Evolutionary conservation across 179 eudicot genomes (phyloP).

Genomic region (Beta corolliflora): DNA sequence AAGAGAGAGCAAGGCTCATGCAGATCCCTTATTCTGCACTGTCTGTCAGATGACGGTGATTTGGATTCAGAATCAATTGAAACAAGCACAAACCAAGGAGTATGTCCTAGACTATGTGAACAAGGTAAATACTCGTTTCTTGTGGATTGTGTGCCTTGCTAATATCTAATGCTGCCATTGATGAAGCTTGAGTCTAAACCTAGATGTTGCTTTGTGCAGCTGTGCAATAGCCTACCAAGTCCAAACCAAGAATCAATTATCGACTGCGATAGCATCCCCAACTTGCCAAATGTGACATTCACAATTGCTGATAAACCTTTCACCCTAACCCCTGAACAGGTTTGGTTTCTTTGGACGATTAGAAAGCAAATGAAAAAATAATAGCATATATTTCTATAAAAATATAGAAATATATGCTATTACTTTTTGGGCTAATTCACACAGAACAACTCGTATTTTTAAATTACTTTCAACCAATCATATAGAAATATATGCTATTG

Average conservation of each 20-base stretch:
- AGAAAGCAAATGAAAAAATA: neutral
- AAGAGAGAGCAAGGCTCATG: slow-evolving; percentile 40
- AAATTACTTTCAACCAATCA: too few relatives aligned
- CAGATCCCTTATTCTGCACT: slow-evolving; percentile 48
- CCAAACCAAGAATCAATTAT: slow-evolving; percentile 68
- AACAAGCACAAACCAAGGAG: slow-evolving; percentile 55
- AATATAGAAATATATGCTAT: neutral
- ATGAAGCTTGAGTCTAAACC: slow-evolving; percentile 9
- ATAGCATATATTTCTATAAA: too few relatives aligned
- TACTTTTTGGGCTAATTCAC: neutral
- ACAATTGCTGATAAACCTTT: slow-evolving; percentile 63
- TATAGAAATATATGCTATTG: too few relatives aligned
- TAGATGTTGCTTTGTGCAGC: slow-evolving; percentile 41
- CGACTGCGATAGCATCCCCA: slow-evolving; percentile 51
- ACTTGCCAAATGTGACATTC: slow-evolving; percentile 68
- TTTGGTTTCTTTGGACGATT: slow-evolving; percentile 20
- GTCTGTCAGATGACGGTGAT: slow-evolving; percentile 78
- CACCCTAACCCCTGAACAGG: slow-evolving; percentile 76
- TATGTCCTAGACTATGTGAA: slow-evolving; percentile 55
- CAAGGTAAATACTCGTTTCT: slow-evolving; percentile 42
- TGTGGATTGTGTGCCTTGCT: neutral
- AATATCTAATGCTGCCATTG: neutral
- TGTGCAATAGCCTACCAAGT: slow-evolving; percentile 76
- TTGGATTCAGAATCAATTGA: slow-evolving; percentile 72
- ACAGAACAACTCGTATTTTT: neutral